phyloP scores from a whole-genome alignment of 2,329 filamentous ascomycete species.

The Coniochaeta sp. region DNA sequence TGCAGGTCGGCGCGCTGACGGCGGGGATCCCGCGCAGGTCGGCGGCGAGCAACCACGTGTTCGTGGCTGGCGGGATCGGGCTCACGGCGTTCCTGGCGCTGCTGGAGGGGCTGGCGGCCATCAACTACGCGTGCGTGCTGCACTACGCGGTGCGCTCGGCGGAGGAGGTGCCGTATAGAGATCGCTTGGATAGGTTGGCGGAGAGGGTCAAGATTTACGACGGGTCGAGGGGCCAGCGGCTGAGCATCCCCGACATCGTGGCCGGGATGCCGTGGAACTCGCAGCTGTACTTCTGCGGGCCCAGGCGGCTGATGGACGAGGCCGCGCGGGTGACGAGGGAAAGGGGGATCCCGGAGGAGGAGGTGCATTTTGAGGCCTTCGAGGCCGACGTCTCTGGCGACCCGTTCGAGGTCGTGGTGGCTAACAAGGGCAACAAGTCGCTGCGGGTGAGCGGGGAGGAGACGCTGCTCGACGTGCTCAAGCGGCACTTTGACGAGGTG shows the following conservation, averaged over 20 bases:
- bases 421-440: conserved; percentile 26
- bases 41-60: conserved; percentile 50
- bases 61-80: conserved; percentile 58
- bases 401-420: conserved; percentile 50
- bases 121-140: conserved; percentile 43
- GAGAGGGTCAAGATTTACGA: conserved; percentile 44
- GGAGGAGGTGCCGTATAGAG: conserved; percentile 47
- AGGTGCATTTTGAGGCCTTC: conserved; percentile 57
- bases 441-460: conserved; percentile 41
- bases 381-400: conserved; percentile 45
- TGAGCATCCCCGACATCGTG: conserved; percentile 43
- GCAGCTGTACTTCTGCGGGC: conserved; percentile 56
- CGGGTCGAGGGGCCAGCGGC: conserved; percentile 38
- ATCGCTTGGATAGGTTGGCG: conserved; percentile 34
- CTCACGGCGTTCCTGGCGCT: conserved; percentile 57
- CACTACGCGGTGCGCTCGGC: conserved; percentile 51
- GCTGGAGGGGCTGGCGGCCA: conserved; percentile 30
- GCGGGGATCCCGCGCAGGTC: conserved; percentile 35
- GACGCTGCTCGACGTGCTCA: conserved; percentile 40
- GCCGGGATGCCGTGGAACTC: conserved; percentile 40
- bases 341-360: conserved; percentile 35
- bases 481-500: conserved; percentile 32
- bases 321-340: conserved; percentile 31
- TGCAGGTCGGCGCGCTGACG: conserved; percentile 45
- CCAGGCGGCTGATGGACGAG: conserved; percentile 47